Evolutionary conservation across 129 eudicot species (phyloP).

Genomic region (Ambrosia trifida): DNA sequence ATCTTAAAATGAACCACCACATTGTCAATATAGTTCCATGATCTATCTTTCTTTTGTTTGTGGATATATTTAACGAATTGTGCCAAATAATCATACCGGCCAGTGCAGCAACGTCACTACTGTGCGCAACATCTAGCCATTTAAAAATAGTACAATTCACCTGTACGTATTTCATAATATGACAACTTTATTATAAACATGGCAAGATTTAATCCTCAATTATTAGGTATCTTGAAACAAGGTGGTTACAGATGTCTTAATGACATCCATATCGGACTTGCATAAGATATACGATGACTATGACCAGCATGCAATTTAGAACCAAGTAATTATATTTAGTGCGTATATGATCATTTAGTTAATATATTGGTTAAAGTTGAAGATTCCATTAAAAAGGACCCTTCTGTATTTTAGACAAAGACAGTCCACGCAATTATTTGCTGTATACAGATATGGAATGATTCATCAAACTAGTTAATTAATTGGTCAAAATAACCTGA

Average conservation of each 20-base stretch:
- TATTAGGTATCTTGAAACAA: not conserved
- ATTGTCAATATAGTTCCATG: too few relatives aligned
- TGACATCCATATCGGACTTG: conserved; percentile 30
- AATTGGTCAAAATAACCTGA: too few relatives aligned
- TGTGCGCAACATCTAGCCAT: too few relatives aligned
- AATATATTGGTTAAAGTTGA: conserved; percentile 1
- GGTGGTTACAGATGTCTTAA: conserved; percentile 2
- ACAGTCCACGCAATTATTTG: not conserved
- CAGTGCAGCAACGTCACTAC: too few relatives aligned
- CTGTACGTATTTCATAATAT: too few relatives aligned
- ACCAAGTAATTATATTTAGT: conserved; percentile 19
- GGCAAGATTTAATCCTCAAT: too few relatives aligned
- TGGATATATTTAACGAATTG: too few relatives aligned
- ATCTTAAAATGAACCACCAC: too few relatives aligned
- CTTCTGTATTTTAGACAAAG: not conserved
- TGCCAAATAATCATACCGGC: too few relatives aligned
- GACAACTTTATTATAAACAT: too few relatives aligned
- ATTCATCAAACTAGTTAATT: not conserved
- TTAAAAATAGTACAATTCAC: too few relatives aligned
- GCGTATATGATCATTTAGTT: not conserved
- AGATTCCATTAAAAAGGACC: conserved; percentile 4
- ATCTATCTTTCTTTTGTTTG: too few relatives aligned
- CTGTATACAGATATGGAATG: not conserved
- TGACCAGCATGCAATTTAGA: conserved; percentile 17
- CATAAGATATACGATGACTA: conserved; percentile 17